Evolutionary conservation across 2,329 filamentous ascomycete genomes (phyloP), one percentile per base, ranked within the genome.

Genomic region (Fusarium xylarioides): DNA sequence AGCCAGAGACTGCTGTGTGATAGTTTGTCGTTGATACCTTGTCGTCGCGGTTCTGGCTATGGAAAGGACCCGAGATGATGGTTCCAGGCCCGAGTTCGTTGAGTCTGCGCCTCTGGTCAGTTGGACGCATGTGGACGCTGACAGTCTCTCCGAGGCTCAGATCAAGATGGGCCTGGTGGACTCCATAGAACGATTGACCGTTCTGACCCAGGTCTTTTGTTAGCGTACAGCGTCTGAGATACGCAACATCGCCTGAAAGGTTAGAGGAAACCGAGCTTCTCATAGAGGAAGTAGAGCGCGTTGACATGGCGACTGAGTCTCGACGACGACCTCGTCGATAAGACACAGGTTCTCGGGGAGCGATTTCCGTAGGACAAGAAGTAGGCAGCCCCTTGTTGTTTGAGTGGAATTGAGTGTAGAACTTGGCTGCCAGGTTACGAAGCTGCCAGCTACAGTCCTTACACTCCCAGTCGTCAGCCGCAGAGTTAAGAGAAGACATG

Each of bases 1-100:
- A 69, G 3, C 37, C 50, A 7, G 71, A 69, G 35, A 67, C 57
- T 15, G 64, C 59, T 19, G 60, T 40, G 52, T 74, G 67, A 35
- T 32, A 19, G 21, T 73, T 49, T 4, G 38, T 15, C 2, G 62
- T 56, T 4, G 50, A 30, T 4, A 76, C 55, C 12, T 40, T 44
- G 14, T 71, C 43, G 1, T 56, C 30, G 19, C 57, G 60, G 19
- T 62, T 55, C 16, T 74, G 68, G 18, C 40, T 66, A 23, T 77
- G 75, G 19, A 67, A 54, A 14, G 75, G 66, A 3, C 68, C 67
- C 1, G 75, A 77, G 40, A 77, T 74, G 57, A 77, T 68, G 7
- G 60, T 69, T 9, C 75, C 75, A 4, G 50, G 47, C 4, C 11
- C 28, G n/a, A 76, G 68, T 7, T 71, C 43, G 2, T 19, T 14